A percentile compares a stretch with the other conserved stretches of the same genome.
Evolutionary conservation across 805 yeast genomes (phyloP).

Genomic region (Ogataea ganodermae): DNA sequence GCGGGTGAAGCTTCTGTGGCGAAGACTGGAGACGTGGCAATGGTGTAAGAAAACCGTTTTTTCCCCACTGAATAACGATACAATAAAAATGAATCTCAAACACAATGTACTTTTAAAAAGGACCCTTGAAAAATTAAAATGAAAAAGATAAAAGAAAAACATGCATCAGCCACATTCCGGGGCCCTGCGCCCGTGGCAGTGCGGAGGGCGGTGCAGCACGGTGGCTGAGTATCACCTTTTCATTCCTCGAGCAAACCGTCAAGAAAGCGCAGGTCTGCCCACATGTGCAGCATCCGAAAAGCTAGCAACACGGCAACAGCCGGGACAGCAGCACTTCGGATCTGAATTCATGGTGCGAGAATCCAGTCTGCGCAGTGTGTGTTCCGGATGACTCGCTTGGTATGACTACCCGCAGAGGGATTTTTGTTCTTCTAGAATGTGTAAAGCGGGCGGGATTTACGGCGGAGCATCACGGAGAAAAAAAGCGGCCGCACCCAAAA

Average conservation of each 20-base stretch:
- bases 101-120: not conserved
- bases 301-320: too few relatives aligned
- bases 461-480: conserved; percentile 8
- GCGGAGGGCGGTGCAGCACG: too few relatives aligned
- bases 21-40: too few relatives aligned
- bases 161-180: not conserved
- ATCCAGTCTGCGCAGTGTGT: too few relatives aligned
- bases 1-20: too few relatives aligned
- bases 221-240: too few relatives aligned
- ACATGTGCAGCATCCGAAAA: too few relatives aligned
- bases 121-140: not conserved
- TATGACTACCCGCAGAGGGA: conserved; percentile 5
- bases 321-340: too few relatives aligned
- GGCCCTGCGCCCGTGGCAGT: too few relatives aligned
- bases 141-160: not conserved
- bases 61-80: too few relatives aligned
- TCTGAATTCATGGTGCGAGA: too few relatives aligned
- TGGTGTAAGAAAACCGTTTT: too few relatives aligned
- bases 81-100: not conserved
- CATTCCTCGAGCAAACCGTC: not conserved
- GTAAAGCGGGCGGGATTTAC: conserved; percentile 6
- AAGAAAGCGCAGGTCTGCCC: not conserved
- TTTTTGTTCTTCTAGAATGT: not conserved
- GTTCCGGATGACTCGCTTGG: not conserved
- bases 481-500: not conserved